A percentile compares a stretch with the other conserved stretches of the same genome.
Conservation (phyloP, 1,284 basidiomycete genomes). For the Boletellus dicymbophilus region DNA sequence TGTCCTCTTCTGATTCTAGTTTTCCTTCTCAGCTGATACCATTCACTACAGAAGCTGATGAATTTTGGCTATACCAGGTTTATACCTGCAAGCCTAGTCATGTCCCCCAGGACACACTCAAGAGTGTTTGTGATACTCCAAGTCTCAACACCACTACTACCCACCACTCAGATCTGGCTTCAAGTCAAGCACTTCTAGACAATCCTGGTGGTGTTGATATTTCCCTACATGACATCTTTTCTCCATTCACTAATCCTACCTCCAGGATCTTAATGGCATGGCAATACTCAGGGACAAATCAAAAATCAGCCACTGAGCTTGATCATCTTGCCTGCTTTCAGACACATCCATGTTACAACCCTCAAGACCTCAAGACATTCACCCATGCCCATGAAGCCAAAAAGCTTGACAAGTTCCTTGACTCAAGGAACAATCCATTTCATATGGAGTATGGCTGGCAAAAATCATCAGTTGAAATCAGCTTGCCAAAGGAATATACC, state of each 20-base stretch:
- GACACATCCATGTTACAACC: background rate
- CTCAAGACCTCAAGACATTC: background rate
- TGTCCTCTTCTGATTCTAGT: background rate
- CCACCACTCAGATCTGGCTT: background rate
- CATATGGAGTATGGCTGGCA: background rate
- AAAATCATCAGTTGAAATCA: background rate
- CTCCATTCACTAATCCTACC: conserved; percentile 4
- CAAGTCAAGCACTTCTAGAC: background rate
- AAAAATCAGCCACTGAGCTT: background rate
- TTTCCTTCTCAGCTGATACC: background rate
- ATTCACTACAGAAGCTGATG: background rate
- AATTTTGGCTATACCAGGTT: background rate
- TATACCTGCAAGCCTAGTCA: background rate
- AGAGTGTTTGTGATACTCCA: background rate
- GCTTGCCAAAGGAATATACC: background rate
- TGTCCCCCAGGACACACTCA: background rate
- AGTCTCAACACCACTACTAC: background rate
- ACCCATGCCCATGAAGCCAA: background rate
- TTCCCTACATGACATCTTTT: conserved; percentile 2
- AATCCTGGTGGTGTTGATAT: background rate
- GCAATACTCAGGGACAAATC: conserved; percentile 4
- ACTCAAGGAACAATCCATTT: background rate
- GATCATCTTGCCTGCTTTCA: background rate
- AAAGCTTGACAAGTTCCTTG: background rate
- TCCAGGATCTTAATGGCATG: conserved; percentile 10